These are phyloP conservation scores for Fraxinus baroniana DNA, from an alignment of 305 asterid species.

Conservation along the genomic window DNA sequence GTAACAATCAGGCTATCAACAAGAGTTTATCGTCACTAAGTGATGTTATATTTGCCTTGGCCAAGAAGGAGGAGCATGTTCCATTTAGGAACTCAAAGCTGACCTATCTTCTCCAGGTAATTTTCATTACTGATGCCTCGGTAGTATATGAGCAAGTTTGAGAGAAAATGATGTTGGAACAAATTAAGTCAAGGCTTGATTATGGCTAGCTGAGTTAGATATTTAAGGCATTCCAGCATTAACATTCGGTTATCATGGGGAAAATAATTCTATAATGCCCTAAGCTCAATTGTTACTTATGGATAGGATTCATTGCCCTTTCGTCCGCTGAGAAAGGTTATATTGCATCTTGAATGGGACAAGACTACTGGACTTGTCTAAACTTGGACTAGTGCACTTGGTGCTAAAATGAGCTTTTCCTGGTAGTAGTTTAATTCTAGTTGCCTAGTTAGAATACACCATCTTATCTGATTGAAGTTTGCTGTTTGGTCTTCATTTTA, in stretches of 20 bases:
- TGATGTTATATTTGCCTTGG: slow-evolving; percentile 92
- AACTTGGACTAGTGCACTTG: background rate
- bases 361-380: background rate
- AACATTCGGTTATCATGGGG: background rate
- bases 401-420: background rate
- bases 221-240: background rate
- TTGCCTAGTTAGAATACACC: background rate
- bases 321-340: background rate
- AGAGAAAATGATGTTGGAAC: background rate
- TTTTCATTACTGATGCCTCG: background rate
- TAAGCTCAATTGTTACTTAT: background rate
- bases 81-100: slow-evolving; percentile 94
- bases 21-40: slow-evolving; percentile 89
- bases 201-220: background rate
- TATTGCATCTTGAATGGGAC: background rate
- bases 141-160: background rate
- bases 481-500: background rate
- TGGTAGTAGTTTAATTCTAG: background rate
- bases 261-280: background rate
- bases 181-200: background rate
- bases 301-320: background rate
- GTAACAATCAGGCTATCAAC: slow-evolving; percentile 70
- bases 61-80: slow-evolving; percentile 94
- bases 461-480: background rate
- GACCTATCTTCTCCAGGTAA: slow-evolving; percentile 97